These are phyloP conservation scores for Logfia minima DNA, from an alignment of 129 eudicot genomes.

Conservation along the genomic window DNA sequence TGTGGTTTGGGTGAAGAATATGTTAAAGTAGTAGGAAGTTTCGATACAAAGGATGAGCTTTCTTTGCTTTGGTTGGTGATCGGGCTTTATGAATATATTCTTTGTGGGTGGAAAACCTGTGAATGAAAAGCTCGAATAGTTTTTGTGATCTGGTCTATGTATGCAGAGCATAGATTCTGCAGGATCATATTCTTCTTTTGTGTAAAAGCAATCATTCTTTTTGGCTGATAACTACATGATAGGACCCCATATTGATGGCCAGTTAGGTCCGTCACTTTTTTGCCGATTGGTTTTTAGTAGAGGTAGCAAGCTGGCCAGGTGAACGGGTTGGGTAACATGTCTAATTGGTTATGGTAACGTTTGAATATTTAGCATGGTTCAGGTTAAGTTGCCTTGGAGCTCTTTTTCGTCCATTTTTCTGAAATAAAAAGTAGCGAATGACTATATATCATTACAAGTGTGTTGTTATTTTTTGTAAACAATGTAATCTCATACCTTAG, in stretches of 20 bases:
- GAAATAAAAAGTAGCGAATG: too few relatives aligned
- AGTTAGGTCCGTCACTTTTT: not conserved
- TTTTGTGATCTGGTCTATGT: slow-evolving; percentile 5
- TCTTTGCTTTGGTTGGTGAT: slow-evolving; percentile 22
- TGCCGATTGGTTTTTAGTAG: not conserved
- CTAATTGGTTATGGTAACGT: not conserved
- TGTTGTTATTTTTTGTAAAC: too few relatives aligned
- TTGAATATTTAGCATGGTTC: too few relatives aligned
- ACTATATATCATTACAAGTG: too few relatives aligned
- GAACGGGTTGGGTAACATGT: not conserved
- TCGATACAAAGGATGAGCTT: slow-evolving; percentile 16
- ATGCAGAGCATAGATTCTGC: slow-evolving; percentile 27
- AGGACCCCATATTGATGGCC: not conserved
- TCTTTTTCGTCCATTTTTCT: too few relatives aligned
- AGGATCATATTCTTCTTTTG: slow-evolving; percentile 32
- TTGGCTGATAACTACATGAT: not conserved
- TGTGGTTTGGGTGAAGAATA: slow-evolving; percentile 28
- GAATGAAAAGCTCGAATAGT: slow-evolving; percentile 12
- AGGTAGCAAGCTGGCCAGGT: not conserved
- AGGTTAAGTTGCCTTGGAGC: too few relatives aligned
- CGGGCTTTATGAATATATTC: slow-evolving; percentile 36
- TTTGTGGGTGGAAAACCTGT: slow-evolving; percentile 25
- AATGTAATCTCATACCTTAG: too few relatives aligned
- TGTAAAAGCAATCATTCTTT: slow-evolving; percentile 25
- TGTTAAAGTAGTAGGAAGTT: slow-evolving; percentile 21